Percentiles rank a stretch among this genome's conserved stretches.
These are phyloP conservation scores for Nigrograna mackinnonii DNA, from an alignment of 2,329 filamentous ascomycete species.

Conservation along the genomic window DNA sequence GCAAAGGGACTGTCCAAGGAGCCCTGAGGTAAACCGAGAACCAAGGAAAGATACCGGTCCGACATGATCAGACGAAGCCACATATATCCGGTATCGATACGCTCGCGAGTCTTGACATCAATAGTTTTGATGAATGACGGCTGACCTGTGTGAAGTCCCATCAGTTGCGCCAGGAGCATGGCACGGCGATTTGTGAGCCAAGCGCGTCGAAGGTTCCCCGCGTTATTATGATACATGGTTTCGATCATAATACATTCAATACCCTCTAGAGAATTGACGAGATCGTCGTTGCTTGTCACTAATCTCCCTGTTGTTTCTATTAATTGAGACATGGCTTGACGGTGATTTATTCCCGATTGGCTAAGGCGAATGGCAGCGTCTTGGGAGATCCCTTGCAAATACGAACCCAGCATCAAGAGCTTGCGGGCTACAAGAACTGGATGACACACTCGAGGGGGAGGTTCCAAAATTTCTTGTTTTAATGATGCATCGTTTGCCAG, in stretches of 20 bases:
- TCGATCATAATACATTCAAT: conserved; percentile 50
- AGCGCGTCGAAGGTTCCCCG: conserved; percentile 45
- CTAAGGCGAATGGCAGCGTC: background rate
- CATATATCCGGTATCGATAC: conserved; percentile 24
- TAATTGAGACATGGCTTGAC: conserved; percentile 8
- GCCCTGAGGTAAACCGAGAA: conserved; percentile 45
- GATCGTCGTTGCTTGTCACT: conserved; percentile 44
- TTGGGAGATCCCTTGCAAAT: conserved; percentile 23
- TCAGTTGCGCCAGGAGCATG: conserved; percentile 44
- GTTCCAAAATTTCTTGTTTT: conserved; percentile 36
- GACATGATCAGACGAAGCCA: conserved; percentile 44
- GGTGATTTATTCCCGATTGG: too few species aligned
- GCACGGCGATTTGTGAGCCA: conserved; percentile 46
- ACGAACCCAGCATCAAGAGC: conserved; percentile 35
- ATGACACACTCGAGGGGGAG: conserved; percentile 22
- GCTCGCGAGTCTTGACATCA: conserved; percentile 8
- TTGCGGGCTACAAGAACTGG: conserved; percentile 37
- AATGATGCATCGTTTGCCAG: conserved; percentile 17
- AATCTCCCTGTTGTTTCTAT: conserved; percentile 27
- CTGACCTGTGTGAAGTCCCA: conserved; percentile 44
- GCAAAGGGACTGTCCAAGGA: conserved; percentile 22
- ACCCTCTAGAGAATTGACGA: conserved; percentile 44
- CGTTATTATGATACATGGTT: conserved; percentile 41
- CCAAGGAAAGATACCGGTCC: conserved; percentile 45
- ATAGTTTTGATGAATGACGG: conserved; percentile 38